phyloP scores from a whole-genome alignment of 768 basidiomycete genomes.

The Pulveroboletus sp. region DNA sequence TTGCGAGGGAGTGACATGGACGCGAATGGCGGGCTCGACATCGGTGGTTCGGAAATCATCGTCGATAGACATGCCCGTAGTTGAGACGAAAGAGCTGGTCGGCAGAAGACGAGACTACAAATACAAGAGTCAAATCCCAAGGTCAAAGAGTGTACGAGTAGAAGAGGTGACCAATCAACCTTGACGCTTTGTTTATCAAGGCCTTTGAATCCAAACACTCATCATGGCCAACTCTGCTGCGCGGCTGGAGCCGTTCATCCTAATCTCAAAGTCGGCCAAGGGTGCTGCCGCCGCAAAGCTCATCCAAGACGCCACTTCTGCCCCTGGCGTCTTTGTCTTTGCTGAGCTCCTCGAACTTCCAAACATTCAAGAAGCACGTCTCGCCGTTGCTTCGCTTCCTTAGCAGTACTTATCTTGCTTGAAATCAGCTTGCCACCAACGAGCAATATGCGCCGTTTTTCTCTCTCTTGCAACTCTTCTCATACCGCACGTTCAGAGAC shows the following conservation, averaged over 20 bases:
- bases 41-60: constrained; percentile 13
- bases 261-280: constrained; percentile 89
- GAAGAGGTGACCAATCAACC: neutral
- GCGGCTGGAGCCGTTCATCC: constrained; percentile 83
- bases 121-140: neutral
- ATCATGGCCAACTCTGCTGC: constrained; percentile 48
- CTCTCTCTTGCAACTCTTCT: constrained; percentile 76
- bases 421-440: constrained; percentile 57
- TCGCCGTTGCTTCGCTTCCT: neutral
- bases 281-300: constrained; percentile 92
- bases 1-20: constrained; percentile 73
- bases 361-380: constrained; percentile 76
- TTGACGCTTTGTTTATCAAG: neutral
- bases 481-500: constrained; percentile 82
- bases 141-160: neutral
- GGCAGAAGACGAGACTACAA: neutral
- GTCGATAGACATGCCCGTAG: constrained; percentile 15
- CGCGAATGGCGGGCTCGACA: constrained; percentile 52
- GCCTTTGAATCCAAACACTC: constrained; percentile 17
- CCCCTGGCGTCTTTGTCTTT: constrained; percentile 90
- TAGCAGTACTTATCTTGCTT: neutral
- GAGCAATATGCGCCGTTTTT: constrained; percentile 61
- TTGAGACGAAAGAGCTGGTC: neutral
- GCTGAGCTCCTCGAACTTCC: constrained; percentile 79
- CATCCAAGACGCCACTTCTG: constrained; percentile 78